These are phyloP conservation scores for Angophora floribunda DNA, from an alignment of 345 rosid species.

Conservation along the genomic window DNA sequence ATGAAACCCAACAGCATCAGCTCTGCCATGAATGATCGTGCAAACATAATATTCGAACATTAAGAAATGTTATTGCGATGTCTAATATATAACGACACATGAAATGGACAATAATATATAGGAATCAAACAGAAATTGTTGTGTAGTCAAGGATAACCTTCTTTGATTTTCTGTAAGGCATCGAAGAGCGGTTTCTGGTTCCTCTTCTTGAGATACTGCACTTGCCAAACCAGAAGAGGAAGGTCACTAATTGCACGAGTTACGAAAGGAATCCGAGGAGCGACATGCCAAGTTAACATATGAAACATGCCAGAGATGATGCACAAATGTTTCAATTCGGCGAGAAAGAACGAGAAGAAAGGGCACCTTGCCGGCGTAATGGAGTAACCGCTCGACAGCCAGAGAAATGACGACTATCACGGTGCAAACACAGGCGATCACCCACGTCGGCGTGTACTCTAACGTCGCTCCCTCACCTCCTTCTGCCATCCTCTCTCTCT, in stretches of 20 bases:
- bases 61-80: background rate
- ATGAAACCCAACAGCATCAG: constrained; percentile 88
- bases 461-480: constrained; percentile 34
- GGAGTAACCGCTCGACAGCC: constrained; percentile 53
- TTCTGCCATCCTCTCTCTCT: constrained; percentile 25
- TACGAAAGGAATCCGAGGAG: background rate
- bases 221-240: background rate
- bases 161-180: constrained; percentile 79
- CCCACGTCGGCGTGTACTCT: constrained; percentile 85
- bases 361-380: constrained; percentile 62
- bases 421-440: constrained; percentile 73
- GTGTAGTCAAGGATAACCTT: constrained; percentile 26
- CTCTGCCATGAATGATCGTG: constrained; percentile 29
- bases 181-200: constrained; percentile 65
- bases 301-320: background rate
- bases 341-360: background rate
- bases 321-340: background rate
- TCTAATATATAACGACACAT: background rate
- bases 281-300: background rate
- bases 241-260: background rate
- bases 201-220: constrained; percentile 46
- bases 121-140: background rate
- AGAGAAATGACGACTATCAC: constrained; percentile 71
- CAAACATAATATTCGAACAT: background rate
- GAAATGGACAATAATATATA: background rate